These are phyloP conservation scores for Rhizopus arrhizus DNA, from an alignment of 371 early-diverging fungal genomes.

Conservation along the genomic window DNA sequence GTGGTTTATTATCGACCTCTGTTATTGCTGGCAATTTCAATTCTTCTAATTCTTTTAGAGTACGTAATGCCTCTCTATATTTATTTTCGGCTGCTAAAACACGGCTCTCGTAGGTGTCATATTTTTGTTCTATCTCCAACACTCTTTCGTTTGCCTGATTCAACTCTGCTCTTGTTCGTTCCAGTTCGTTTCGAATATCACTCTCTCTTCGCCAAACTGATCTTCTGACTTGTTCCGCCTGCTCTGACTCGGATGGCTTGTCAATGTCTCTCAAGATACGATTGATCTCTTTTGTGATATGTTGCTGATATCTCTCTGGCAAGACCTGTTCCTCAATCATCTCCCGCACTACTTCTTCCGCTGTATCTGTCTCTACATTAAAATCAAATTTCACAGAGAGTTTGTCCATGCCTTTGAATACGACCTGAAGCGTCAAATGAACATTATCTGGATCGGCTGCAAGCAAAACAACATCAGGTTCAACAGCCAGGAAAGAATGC, in stretches of 20 bases:
- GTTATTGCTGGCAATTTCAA: constrained; percentile 7
- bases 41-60: constrained; percentile 33
- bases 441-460: constrained; percentile 54
- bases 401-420: constrained; percentile 70
- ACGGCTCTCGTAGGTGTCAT: constrained; percentile 42
- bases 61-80: constrained; percentile 37
- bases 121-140: constrained; percentile 38
- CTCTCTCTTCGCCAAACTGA: constrained; percentile 54
- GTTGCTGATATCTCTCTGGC: constrained; percentile 63
- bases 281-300: constrained; percentile 76
- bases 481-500: constrained; percentile 54
- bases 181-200: constrained; percentile 47
- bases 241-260: constrained; percentile 39
- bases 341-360: constrained; percentile 78
- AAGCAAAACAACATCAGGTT: constrained; percentile 64
- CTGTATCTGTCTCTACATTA: constrained; percentile 75
- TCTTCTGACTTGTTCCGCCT: constrained; percentile 48
- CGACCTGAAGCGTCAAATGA: constrained; percentile 69
- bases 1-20: constrained; percentile 5
- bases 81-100: constrained; percentile 40
- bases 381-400: constrained; percentile 80
- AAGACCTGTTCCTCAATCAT: constrained; percentile 78
- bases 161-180: constrained; percentile 38
- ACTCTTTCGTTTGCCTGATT: constrained; percentile 35
- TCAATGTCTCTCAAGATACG: constrained; percentile 69